phyloP scores from a whole-genome alignment of 768 basidiomycete genomes.

The Phanerodontia chrysosporium region DNA sequence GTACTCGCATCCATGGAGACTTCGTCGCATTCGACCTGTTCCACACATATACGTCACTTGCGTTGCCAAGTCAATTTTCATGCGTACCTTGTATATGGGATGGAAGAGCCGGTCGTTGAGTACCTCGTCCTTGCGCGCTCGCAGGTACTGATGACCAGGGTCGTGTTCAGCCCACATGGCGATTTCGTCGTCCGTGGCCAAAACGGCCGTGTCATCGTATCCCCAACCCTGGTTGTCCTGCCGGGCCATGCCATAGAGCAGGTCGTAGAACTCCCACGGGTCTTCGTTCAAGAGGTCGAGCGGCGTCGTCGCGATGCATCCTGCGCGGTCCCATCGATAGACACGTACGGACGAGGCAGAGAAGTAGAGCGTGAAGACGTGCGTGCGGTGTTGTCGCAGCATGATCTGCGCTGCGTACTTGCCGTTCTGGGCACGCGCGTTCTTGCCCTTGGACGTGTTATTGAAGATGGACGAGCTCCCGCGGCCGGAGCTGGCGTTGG shows the following conservation, averaged over 20 bases:
- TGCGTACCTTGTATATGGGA: too few species aligned
- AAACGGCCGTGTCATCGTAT: background rate
- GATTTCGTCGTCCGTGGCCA: background rate
- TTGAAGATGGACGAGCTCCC: too few species aligned
- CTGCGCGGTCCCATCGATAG: slow-evolving; percentile 2
- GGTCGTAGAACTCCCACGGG: background rate
- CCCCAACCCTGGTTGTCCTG: background rate
- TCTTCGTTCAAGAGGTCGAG: background rate
- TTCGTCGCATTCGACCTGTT: too few species aligned
- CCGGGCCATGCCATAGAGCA: background rate
- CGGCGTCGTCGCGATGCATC: background rate
- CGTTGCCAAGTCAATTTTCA: too few species aligned
- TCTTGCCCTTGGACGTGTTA: too few species aligned
- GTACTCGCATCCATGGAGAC: too few species aligned
- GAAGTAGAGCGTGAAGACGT: background rate
- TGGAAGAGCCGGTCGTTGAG: too few species aligned
- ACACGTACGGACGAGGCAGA: background rate
- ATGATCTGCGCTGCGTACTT: background rate
- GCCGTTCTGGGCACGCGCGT: background rate
- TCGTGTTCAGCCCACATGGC: background rate
- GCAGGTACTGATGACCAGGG: background rate
- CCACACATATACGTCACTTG: too few species aligned
- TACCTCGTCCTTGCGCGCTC: too few species aligned
- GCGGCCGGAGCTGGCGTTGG: too few species aligned
- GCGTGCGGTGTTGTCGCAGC: background rate